These are phyloP conservation scores for Penicillium vulpinum DNA, from an alignment of 2,329 filamentous ascomycete species.

Conservation along the genomic window DNA sequence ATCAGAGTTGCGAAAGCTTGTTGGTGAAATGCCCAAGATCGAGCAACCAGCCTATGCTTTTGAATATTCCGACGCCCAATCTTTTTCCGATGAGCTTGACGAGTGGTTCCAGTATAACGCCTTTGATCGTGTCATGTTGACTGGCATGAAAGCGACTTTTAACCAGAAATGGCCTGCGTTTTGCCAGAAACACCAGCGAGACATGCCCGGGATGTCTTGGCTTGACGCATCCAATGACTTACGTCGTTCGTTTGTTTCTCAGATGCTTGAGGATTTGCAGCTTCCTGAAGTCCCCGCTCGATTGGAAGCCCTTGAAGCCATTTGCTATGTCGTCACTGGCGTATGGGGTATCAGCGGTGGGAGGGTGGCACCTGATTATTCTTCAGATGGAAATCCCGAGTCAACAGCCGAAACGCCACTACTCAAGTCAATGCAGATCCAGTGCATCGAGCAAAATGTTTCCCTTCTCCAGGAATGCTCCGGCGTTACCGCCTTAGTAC, in stretches of 20 bases:
- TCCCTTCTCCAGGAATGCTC: conserved; percentile 39
- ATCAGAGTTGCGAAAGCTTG: conserved; percentile 69
- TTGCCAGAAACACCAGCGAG: conserved; percentile 35
- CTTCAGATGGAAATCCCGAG: conserved; percentile 35
- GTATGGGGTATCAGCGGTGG: conserved; percentile 70
- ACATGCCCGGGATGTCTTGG: conserved; percentile 59
- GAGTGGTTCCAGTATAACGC: conserved; percentile 97
- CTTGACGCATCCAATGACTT: conserved; percentile 60
- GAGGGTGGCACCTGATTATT: conserved; percentile 32
- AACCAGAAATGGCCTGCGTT: conserved; percentile 70
- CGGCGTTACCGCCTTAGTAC: conserved; percentile 39
- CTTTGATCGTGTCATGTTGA: conserved; percentile 77
- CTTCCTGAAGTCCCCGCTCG: conserved; percentile 43
- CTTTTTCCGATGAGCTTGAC: conserved; percentile 84
- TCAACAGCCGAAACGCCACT: conserved; percentile 44
- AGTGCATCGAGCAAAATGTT: conserved; percentile 49
- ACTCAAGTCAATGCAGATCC: conserved; percentile 50
- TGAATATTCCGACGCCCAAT: conserved; percentile 69
- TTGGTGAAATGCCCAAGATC: conserved; percentile 69
- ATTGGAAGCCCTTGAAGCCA: conserved; percentile 47
- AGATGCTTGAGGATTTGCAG: conserved; percentile 39
- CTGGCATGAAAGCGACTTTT: conserved; percentile 74
- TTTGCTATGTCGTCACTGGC: conserved; percentile 62
- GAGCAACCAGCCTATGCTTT: conserved; percentile 83
- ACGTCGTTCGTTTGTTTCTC: conserved; percentile 43